phyloP scores from a whole-genome alignment of 208 protist genomes.

The Acanthamoeba lenticulata region DNA sequence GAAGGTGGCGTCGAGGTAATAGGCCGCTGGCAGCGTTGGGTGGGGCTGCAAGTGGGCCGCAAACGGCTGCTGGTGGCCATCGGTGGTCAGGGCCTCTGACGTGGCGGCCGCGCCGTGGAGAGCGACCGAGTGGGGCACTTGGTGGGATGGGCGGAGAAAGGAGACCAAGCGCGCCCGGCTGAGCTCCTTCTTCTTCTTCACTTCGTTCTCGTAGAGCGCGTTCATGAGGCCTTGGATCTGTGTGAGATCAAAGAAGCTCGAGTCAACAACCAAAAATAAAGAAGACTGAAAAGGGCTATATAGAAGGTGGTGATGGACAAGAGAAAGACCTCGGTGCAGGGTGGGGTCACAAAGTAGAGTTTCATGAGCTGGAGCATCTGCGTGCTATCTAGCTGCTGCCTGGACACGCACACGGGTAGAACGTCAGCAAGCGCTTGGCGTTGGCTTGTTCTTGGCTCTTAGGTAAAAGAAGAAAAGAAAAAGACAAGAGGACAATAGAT shows the following conservation, averaged over 20 bases:
- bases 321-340: not conserved
- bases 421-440: not conserved
- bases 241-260: not conserved
- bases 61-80: not conserved
- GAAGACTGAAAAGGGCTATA: not conserved
- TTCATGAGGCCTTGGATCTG: constrained; percentile 53
- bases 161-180: not conserved
- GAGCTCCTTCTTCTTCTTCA: not conserved
- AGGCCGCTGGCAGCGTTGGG: not conserved
- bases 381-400: not conserved
- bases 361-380: constrained; percentile 15
- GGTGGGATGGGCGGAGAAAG: not conserved
- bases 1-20: not conserved
- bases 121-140: not conserved
- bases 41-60: not conserved
- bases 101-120: not conserved
- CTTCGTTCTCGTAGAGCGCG: constrained; percentile 11
- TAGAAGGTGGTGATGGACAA: not conserved
- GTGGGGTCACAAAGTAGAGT: not conserved
- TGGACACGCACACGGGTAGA: not conserved
- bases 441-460: not conserved
- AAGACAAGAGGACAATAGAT: no score
- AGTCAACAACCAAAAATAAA: not conserved
- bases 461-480: not conserved
- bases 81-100: not conserved